Base-by-base conservation (phyloP, 1,139 yeast species). In the Geotrichum macrosporum region DNA sequence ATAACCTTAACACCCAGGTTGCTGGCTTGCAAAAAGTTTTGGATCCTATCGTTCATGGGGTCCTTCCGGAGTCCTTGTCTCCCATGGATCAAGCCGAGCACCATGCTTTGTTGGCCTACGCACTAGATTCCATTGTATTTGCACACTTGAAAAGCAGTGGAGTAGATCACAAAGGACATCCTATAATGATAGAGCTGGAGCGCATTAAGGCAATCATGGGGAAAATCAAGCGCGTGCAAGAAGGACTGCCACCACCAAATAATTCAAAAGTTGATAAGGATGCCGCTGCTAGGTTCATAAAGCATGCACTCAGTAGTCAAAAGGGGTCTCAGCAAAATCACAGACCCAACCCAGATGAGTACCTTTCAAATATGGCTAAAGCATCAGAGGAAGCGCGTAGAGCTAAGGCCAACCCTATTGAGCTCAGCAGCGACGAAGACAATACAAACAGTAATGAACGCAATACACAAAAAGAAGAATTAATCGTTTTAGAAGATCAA, bases 151-250 rank as follows among this genome's bases (percentile, higher is more conserved):
- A 84, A 57, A 61, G 79, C 1, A 66, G 68, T 13, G 94, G 94
- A 0, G 65, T 73, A 12, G 77, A 81, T 51, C 75, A 84, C 0
- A 70, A 71, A 15, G 64, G 66, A 2, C 86, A 81, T 53, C 79
- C 83, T 0, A 75, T 87, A 4, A 77, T 80, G 80, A 70, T 71
- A 21, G 96, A 88, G 62, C 70, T 88, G 45, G 72, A 71, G 19
- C 71, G 94, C 53, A 81, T 88, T 35, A 84, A 83, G 62, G 63
- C 72, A 13, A 82, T 81, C 57, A 82, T 86, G 81, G 74, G 73
- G 35, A 73, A 81, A 59, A 74, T 78, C 38, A 44, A 37, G 26
- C 41, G 40, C 13, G 43, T 39, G 18, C 27, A 44, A 15, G 37
- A 15, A n/a, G 48, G 35, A 30, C 21, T 6, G 20, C 33, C 12